phyloP scores from a whole-genome alignment of 495 filamentous ascomycete species.

The Penicillium turbatum region DNA sequence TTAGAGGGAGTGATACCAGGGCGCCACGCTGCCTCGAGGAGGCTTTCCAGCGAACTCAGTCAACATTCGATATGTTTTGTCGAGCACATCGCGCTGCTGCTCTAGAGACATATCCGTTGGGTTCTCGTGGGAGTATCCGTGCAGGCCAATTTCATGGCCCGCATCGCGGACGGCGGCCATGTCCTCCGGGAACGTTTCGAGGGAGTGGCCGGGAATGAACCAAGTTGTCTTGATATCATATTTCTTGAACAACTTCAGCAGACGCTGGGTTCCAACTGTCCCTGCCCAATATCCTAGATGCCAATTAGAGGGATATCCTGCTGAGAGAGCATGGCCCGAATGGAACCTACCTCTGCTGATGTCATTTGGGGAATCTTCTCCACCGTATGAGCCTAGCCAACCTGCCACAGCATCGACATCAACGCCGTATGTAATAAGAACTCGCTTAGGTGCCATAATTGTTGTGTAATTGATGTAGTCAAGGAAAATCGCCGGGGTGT shows the following conservation, averaged over 20 bases:
- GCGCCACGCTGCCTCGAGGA: constrained; percentile 62
- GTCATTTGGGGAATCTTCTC: constrained; percentile 62
- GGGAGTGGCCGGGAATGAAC: constrained; percentile 77
- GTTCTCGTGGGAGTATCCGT: constrained; percentile 75
- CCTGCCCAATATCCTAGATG: constrained; percentile 62
- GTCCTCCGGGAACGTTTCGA: constrained; percentile 76
- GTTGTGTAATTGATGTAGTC: neutral
- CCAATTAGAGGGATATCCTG: constrained; percentile 9
- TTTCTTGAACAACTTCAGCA: constrained; percentile 71
- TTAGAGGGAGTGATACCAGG: constrained; percentile 25
- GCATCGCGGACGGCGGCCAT: constrained; percentile 66
- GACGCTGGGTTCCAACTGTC: constrained; percentile 61
- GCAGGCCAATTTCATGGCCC: constrained; percentile 74
- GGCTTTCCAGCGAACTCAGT: constrained; percentile 72
- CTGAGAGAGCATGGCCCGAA: neutral
- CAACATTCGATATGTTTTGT: constrained; percentile 68
- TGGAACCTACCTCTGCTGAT: constrained; percentile 52
- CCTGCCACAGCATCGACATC: constrained; percentile 69
- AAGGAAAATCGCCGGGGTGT: neutral
- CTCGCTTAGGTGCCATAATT: constrained; percentile 42
- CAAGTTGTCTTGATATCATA: constrained; percentile 78
- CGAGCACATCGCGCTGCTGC: constrained; percentile 71
- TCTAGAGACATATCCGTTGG: constrained; percentile 69
- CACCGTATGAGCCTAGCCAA: constrained; percentile 67
- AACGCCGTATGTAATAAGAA: constrained; percentile 52